These are phyloP conservation scores for Canariomyces notabilis DNA, from an alignment of 2,329 filamentous ascomycete genomes.

Conservation along the genomic window DNA sequence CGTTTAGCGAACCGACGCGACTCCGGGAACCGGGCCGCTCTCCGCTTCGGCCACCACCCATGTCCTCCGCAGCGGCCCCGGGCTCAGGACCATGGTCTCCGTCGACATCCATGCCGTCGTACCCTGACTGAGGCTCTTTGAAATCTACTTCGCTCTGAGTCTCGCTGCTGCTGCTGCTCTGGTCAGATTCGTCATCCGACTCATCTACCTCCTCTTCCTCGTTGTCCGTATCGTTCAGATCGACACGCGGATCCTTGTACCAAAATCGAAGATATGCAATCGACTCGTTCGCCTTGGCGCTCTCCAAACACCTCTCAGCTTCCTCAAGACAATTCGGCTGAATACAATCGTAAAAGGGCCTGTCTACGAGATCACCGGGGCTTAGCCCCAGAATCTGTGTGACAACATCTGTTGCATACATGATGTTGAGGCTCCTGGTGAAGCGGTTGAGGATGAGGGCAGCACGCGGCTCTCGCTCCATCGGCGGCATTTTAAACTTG, in stretches of 20 bases:
- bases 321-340: conserved; percentile 70
- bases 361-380: conserved; percentile 63
- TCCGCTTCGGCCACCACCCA: neutral
- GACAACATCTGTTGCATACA: conserved; percentile 79
- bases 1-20: neutral
- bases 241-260: conserved; percentile 68
- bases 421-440: conserved; percentile 73
- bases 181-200: conserved; percentile 25
- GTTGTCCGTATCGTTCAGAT: conserved; percentile 44
- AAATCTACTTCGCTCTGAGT: conserved; percentile 30
- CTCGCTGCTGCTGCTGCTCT: conserved; percentile 36
- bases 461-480: conserved; percentile 71
- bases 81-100: too few relatives aligned
- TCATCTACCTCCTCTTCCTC: conserved; percentile 40
- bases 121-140: conserved; percentile 18
- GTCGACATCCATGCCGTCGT: conserved; percentile 42
- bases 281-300: conserved; percentile 84
- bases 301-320: conserved; percentile 73
- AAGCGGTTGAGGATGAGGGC: conserved; percentile 84
- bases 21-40: neutral
- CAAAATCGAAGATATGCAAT: conserved; percentile 86
- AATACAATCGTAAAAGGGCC: conserved; percentile 85
- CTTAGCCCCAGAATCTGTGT: conserved; percentile 69
- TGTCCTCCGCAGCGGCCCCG: conserved; percentile 27
- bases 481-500: conserved; percentile 64